Evolutionary conservation across 2,329 filamentous ascomycete species (phyloP), one percentile per base, ranked within the genome.

Genomic region (Tolypocladium pustulatum): DNA sequence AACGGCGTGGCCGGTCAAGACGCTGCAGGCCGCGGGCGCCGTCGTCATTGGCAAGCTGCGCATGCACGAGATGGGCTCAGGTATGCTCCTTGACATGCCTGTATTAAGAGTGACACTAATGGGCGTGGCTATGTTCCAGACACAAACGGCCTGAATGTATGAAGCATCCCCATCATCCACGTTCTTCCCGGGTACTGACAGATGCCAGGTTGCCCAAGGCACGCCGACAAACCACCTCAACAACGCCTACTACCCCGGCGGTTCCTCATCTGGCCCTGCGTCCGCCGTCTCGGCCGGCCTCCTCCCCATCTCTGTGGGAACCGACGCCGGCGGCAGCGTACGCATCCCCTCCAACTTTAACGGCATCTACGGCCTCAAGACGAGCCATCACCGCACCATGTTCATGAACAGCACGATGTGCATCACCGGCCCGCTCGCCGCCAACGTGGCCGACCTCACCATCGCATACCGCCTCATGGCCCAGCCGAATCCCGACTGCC

Each of bases 401-500:
- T 77, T 73, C 59, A 77, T 79, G 71, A 76, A 76, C 65, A 79
- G 77, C 57, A 78, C 77, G 58, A 78, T 84, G 67, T 80, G 78
- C 58, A 87, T 94, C 20, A 77, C 83, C 8, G 90, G 90, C 0
- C 91, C 92, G 9, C 81, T 96, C 66, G 88, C 90, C 20, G 81
- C 84, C 54, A 93, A 81, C 58, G 89, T 89, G 62, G 78, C 85
- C 40, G 92, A 96, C 66, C 81, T 97, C 7, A 87, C 88, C 61
- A 79, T 91, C 57, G 87, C 89, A n/a, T 97, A 94, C 75, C 85
- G 89, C 55, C 70, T 89, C 65, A 91, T 95, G 81, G 81, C 89
- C 2, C 81, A 84, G 57, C 88, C 90, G 0, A 82, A 96, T 65
- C 82, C 86, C 0, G 72, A 78, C 2, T 81, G 87, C 68, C 75